Base-by-base conservation (phyloP, 768 basidiomycete genomes). In the Boletus fagicola region DNA sequence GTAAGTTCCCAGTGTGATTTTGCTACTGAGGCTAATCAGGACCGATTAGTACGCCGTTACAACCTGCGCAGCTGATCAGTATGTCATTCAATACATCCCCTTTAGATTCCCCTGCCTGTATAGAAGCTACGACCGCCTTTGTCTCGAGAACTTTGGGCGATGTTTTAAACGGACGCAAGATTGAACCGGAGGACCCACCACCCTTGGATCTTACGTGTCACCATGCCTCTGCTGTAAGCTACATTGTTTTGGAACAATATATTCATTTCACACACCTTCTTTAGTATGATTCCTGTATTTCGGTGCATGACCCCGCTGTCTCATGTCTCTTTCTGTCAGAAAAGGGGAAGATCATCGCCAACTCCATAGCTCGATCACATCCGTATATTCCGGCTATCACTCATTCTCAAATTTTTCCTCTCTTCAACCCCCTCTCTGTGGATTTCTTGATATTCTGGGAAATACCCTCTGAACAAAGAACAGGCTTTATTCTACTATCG, bases 401-500 rank as follows among this genome's bases (percentile, higher is more conserved):
- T 0, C 76, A 84, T 64, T 76, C 80, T 0, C 68, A 70, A 33
- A 81, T 94, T 47, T 98, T 97, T 70, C 92, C 94, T 2, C 78
- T 97, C 4, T 85, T 88, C 72, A 81, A 88, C 61, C 90, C 93
- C 0, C 69, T 79, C 22, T 77, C 85, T 7, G 75, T 94, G 43
- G 90, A 94, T 68, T 64, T 94, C 45, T 61, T 90, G 55, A 62
- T 96, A 44, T 86, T 84, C 69, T 98, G 92, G 91, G 80, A 83
- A 53, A 78, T 92, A 22, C 79, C 86, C 1, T 74, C 78, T 8
- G 78, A 84, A 56, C 68, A 77, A 33, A 84, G 86, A 11, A 76
- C 74, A 8, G 94, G 94, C 0, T 80, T 85, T 65, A 65, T 85
- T 20, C 72, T 81, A 31, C 61, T 89, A 5, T 75, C 84, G 18